phyloP scores from a whole-genome alignment of 257 asterid species.

The Plectranthus barbatus region DNA sequence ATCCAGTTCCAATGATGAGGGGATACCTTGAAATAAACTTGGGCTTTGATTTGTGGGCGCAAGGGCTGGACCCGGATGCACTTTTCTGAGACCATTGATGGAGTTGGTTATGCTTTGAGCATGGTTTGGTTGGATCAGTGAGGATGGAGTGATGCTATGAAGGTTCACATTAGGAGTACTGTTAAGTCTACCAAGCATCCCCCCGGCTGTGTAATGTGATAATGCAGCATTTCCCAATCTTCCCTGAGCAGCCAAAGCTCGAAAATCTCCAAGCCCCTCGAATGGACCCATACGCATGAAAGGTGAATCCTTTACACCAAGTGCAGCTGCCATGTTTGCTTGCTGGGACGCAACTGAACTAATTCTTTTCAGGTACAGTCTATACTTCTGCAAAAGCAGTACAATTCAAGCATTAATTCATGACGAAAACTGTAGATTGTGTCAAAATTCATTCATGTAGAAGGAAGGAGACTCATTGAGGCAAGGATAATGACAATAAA shows the following conservation, averaged over 20 bases:
- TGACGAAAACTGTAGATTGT: neutral
- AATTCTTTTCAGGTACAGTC: conserved; percentile 57
- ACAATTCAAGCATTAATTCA: neutral
- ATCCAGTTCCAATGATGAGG: conserved; percentile 61
- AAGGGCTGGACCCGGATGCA: conserved; percentile 39
- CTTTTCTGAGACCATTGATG: conserved; percentile 30
- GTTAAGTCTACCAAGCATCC: conserved; percentile 67
- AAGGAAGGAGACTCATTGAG: neutral
- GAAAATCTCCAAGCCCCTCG: conserved; percentile 64
- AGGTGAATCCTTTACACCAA: conserved; percentile 69
- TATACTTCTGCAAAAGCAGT: conserved; percentile 42
- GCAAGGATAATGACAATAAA: neutral
- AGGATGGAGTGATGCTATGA: conserved; percentile 37
- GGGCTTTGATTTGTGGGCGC: conserved; percentile 38
- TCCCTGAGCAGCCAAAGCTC: conserved; percentile 56
- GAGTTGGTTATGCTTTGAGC: conserved; percentile 39
- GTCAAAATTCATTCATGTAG: neutral
- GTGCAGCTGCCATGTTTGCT: conserved; percentile 78
- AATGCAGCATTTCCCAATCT: conserved; percentile 36
- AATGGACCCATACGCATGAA: conserved; percentile 58
- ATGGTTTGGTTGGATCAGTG: conserved; percentile 42
- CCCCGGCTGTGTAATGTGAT: conserved; percentile 47
- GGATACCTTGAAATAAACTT: conserved; percentile 55
- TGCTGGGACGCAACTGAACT: conserved; percentile 72
- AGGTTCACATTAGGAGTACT: conserved; percentile 49